A percentile compares a stretch with the other conserved stretches of the same genome.
These are phyloP conservation scores for Coprinellus aureogranulatus DNA, from an alignment of 768 basidiomycete species.

Conservation along the genomic window DNA sequence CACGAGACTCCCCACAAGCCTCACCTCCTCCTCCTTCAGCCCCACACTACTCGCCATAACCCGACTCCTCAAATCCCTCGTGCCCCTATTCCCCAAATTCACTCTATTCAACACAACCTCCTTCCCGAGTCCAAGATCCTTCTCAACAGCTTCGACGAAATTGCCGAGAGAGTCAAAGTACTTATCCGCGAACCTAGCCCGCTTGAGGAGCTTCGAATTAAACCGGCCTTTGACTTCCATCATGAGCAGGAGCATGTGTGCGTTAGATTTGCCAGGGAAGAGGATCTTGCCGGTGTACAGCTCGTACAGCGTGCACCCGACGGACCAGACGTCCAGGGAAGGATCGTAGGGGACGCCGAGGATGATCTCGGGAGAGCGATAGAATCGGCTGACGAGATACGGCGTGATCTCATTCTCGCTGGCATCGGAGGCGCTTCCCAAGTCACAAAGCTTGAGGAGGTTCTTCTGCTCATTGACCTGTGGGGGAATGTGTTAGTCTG, in stretches of 20 bases:
- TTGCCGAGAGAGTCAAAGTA: conserved; percentile 94
- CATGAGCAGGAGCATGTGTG: conserved; percentile 96
- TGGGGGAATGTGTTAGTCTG: not conserved
- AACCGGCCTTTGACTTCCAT: conserved; percentile 97
- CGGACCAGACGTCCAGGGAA: conserved; percentile 92
- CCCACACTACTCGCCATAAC: conserved; percentile 80
- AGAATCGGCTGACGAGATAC: conserved; percentile 95
- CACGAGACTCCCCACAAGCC: conserved; percentile 74
- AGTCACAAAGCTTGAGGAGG: conserved; percentile 88
- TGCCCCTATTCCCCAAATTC: conserved; percentile 79
- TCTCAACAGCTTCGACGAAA: conserved; percentile 74
- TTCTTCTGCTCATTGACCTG: conserved; percentile 96
- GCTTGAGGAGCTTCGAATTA: conserved; percentile 92
- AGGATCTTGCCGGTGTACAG: conserved; percentile 96
- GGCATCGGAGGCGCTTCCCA: conserved; percentile 95
- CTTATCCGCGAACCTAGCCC: conserved; percentile 84
- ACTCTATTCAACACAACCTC: conserved; percentile 47
- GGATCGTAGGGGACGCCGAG: conserved; percentile 94
- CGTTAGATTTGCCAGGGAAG: conserved; percentile 94
- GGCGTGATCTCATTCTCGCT: conserved; percentile 97
- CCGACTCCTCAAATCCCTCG: conserved; percentile 70
- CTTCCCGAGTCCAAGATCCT: conserved; percentile 80
- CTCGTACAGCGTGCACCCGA: conserved; percentile 96
- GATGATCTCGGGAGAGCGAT: conserved; percentile 98
- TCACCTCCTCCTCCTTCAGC: conserved; percentile 86